Conservation (phyloP, 2,329 filamentous ascomycete genomes). For the Fonsecaea pedrosoi region DNA sequence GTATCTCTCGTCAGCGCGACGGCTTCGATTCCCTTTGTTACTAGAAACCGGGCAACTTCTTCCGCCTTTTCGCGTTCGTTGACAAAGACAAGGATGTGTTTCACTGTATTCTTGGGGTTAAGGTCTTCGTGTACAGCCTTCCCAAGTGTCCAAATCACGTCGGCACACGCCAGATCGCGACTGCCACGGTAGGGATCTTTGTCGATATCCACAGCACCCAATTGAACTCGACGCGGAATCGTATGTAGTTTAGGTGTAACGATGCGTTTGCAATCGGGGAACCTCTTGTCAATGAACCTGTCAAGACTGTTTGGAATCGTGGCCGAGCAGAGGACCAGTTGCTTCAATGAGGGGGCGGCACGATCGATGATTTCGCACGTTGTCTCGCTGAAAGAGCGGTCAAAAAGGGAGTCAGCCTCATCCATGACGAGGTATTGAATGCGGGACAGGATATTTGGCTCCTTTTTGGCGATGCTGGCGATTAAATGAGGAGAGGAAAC, state of each 20-base stretch:
- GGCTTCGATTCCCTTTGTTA: slow-evolving; percentile 85
- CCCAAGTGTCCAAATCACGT: slow-evolving; percentile 92
- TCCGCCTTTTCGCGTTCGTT: slow-evolving; percentile 92
- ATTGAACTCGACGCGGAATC: slow-evolving; percentile 90
- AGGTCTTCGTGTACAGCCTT: slow-evolving; percentile 71
- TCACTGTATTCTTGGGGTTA: slow-evolving; percentile 60
- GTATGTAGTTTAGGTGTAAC: slow-evolving; percentile 96
- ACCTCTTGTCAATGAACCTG: slow-evolving; percentile 78
- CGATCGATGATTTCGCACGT: slow-evolving; percentile 85
- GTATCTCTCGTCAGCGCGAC: slow-evolving; percentile 85
- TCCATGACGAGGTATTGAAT: slow-evolving; percentile 89
- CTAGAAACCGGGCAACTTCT: slow-evolving; percentile 78
- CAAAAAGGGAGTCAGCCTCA: slow-evolving; percentile 94
- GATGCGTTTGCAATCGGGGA: slow-evolving; percentile 81
- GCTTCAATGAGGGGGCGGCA: slow-evolving; percentile 77
- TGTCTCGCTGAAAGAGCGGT: slow-evolving; percentile 85
- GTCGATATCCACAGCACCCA: slow-evolving; percentile 89
- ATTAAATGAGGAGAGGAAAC: slow-evolving; percentile 89
- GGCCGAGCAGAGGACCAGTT: slow-evolving; percentile 91
- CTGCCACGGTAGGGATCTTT: slow-evolving; percentile 94
- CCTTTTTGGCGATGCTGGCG: slow-evolving; percentile 82
- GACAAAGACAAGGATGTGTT: slow-evolving; percentile 92
- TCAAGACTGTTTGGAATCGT: slow-evolving; percentile 93
- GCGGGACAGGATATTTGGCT: slow-evolving; percentile 90
- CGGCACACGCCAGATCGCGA: slow-evolving; percentile 89